Conservation (phyloP, 805 yeast genomes). For the Lachancea sp. region DNA sequence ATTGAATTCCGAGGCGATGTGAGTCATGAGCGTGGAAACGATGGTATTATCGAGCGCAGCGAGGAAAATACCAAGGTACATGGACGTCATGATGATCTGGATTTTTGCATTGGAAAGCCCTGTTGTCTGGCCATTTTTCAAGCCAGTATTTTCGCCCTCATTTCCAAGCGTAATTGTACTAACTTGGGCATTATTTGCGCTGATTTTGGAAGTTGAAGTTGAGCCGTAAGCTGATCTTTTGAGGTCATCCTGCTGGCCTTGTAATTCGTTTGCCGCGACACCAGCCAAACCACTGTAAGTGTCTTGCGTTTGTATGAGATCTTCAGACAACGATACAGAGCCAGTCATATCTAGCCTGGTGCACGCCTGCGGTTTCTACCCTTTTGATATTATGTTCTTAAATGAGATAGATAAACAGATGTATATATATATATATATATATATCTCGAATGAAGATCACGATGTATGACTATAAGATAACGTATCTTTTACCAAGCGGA, state of each 20-base stretch:
- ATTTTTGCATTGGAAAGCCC: conserved; percentile 16
- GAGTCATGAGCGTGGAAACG: conserved; percentile 57
- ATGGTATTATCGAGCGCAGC: conserved; percentile 65
- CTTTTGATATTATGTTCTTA: too few relatives aligned
- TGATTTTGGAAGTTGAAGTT: background rate
- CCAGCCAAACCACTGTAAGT: conserved; percentile 33
- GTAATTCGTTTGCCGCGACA: conserved; percentile 31
- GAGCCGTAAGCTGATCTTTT: background rate
- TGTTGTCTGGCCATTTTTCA: background rate
- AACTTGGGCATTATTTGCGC: background rate
- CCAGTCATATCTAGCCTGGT: background rate
- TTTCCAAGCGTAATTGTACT: conserved; percentile 1
- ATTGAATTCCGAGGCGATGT: conserved; percentile 63
- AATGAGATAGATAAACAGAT: too few relatives aligned
- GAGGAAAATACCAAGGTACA: conserved; percentile 46
- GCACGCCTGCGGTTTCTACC: too few relatives aligned
- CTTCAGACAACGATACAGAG: background rate
- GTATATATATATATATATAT: too few relatives aligned
- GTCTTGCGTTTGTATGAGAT: conserved; percentile 17
- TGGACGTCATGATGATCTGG: conserved; percentile 35
- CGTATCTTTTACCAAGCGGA: too few relatives aligned
- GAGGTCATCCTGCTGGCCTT: conserved; percentile 23
- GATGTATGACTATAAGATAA: too few relatives aligned
- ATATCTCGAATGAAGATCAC: too few relatives aligned
- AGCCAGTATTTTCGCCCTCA: background rate